Evolutionary conservation across 148 eudicot genomes (phyloP).

Genomic region (Drosera capensis): DNA sequence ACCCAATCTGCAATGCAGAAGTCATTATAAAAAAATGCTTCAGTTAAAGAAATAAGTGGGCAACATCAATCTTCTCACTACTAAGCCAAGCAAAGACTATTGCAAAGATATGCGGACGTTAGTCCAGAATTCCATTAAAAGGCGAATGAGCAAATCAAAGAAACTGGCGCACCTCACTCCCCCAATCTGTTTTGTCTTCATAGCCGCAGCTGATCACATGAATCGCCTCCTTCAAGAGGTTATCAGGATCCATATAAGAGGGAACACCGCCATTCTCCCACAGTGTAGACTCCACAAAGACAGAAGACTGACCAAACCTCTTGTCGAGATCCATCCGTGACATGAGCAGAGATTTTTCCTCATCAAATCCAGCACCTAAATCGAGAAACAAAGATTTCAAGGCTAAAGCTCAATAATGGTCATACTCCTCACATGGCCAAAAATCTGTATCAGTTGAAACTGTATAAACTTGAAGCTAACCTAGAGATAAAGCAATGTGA

Average conservation of each 20-base stretch:
- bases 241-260: slow-evolving; percentile 44
- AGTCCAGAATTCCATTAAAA: background rate
- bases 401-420: background rate
- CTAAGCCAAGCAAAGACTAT: background rate
- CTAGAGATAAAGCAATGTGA: background rate
- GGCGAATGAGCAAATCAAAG: background rate
- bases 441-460: background rate
- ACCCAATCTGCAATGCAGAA: slow-evolving; percentile 50
- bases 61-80: no score
- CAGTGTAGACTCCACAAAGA: slow-evolving; percentile 62
- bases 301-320: slow-evolving; percentile 59
- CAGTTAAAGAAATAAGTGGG: no score
- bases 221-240: slow-evolving; percentile 65
- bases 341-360: slow-evolving; percentile 70
- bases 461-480: background rate
- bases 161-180: slow-evolving; percentile 37
- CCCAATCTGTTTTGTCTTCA: slow-evolving; percentile 74
- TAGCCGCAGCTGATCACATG: slow-evolving; percentile 83
- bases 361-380: slow-evolving; percentile 69
- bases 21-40: background rate
- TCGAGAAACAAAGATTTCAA: background rate
- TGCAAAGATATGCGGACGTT: background rate
- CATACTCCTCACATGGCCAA: background rate
- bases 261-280: slow-evolving; percentile 84
- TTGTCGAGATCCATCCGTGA: slow-evolving; percentile 65